phyloP scores from a whole-genome alignment of 1,284 basidiomycete species.

The Neonothopanus nambi region DNA sequence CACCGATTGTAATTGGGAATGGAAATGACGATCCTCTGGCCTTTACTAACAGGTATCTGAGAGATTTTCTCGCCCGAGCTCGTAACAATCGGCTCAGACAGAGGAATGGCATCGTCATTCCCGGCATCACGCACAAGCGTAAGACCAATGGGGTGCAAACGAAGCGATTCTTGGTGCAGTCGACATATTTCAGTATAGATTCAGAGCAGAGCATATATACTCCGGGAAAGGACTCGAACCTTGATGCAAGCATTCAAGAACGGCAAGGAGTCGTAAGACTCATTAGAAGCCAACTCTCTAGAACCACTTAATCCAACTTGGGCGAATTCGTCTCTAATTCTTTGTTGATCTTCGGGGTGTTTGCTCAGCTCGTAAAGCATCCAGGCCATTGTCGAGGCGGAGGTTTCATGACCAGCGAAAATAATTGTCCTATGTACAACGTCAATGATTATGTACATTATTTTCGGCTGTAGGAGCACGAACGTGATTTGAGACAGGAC shows the following conservation, averaged over 20 bases:
- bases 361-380: slow-evolving; percentile 28
- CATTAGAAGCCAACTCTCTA: slow-evolving; percentile 25
- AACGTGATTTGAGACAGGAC: slow-evolving; percentile 13
- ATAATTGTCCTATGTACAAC: slow-evolving; percentile 3
- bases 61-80: slow-evolving; percentile 7
- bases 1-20: slow-evolving; percentile 12
- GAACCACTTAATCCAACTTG: not conserved
- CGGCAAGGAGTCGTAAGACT: slow-evolving; percentile 30
- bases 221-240: slow-evolving; percentile 6
- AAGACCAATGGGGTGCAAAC: slow-evolving; percentile 3
- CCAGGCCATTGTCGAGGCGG: slow-evolving; percentile 25
- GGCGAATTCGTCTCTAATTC: slow-evolving; percentile 24
- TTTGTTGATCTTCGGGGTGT: slow-evolving; percentile 24
- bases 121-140: slow-evolving; percentile 8
- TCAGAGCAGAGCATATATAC: not conserved
- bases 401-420: slow-evolving; percentile 28
- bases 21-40: slow-evolving; percentile 1
- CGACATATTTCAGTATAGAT: not conserved
- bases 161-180: slow-evolving; percentile 6
- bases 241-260: slow-evolving; percentile 22
- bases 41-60: slow-evolving; percentile 9
- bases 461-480: not conserved
- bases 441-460: not conserved
- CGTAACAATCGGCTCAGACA: slow-evolving; percentile 8
- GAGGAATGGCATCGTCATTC: slow-evolving; percentile 8